These are phyloP conservation scores for Nothomitra cinnamomea DNA, from an alignment of 2,329 filamentous ascomycete species.

Conservation along the genomic window DNA sequence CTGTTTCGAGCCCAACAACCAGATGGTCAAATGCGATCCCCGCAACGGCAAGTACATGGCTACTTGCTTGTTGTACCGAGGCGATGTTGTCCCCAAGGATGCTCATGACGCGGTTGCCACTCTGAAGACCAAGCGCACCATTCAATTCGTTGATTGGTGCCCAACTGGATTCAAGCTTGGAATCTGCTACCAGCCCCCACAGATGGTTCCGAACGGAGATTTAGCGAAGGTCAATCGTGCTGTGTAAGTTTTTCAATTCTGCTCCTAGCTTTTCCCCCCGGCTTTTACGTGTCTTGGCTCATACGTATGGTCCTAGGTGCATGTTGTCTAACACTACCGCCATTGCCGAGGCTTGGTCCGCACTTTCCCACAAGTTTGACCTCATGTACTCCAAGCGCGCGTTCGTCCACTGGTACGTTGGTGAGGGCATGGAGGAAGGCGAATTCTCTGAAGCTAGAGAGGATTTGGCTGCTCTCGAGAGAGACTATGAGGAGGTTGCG, in stretches of 20 bases:
- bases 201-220: slow-evolving; percentile 92
- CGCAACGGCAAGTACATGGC: slow-evolving; percentile 99
- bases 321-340: slow-evolving; percentile 99
- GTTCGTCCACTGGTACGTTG: slow-evolving; percentile 99
- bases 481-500: slow-evolving; percentile 97
- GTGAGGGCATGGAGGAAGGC: slow-evolving; percentile 99
- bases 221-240: slow-evolving; percentile 95
- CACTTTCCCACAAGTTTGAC: slow-evolving; percentile 94
- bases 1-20: slow-evolving; percentile 99
- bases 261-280: not conserved
- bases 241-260: slow-evolving; percentile 48
- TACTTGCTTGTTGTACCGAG: slow-evolving; percentile 93
- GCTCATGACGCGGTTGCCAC: slow-evolving; percentile 82
- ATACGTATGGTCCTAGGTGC: slow-evolving; percentile 41
- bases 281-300: slow-evolving; percentile 11
- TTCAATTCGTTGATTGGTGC: slow-evolving; percentile 99
- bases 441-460: slow-evolving; percentile 99
- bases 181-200: slow-evolving; percentile 98
- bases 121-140: slow-evolving; percentile 98
- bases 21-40: slow-evolving; percentile 99
- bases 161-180: slow-evolving; percentile 99
- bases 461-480: slow-evolving; percentile 92
- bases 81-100: slow-evolving; percentile 94
- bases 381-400: slow-evolving; percentile 99
- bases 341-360: slow-evolving; percentile 95